Percentiles rank a stretch among this genome's conserved stretches.
These are phyloP conservation scores for Rhizopogon vinicolor DNA, from an alignment of 768 basidiomycete genomes.

Conservation along the genomic window DNA sequence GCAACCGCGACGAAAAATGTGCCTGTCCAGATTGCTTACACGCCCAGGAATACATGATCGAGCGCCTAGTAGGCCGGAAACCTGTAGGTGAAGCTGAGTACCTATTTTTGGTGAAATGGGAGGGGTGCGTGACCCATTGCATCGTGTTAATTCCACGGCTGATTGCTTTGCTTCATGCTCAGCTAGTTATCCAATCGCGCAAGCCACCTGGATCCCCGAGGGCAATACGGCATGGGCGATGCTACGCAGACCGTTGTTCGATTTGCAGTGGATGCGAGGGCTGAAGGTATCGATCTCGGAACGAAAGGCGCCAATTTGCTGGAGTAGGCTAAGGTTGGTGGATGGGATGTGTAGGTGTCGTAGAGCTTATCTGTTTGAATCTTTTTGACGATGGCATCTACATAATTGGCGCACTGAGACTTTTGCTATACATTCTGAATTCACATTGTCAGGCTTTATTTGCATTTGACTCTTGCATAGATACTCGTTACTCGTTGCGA, in stretches of 20 bases:
- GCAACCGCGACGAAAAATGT: constrained; percentile 11
- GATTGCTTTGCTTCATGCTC: not conserved
- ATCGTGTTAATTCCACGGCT: not conserved
- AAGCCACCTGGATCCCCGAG: constrained; percentile 26
- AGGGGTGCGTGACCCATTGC: constrained; percentile 9
- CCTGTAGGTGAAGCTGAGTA: constrained; percentile 8
- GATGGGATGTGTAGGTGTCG: constrained; percentile 5
- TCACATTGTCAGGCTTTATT: not conserved
- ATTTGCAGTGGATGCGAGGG: constrained; percentile 11
- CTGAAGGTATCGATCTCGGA: constrained; percentile 14
- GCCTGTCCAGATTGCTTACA: constrained; percentile 21
- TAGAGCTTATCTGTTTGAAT: no score
- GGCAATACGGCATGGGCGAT: constrained; percentile 21
- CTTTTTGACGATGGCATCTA: no score
- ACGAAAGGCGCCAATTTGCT: constrained; percentile 12
- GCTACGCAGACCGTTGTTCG: constrained; percentile 6
- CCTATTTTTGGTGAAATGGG: constrained; percentile 29
- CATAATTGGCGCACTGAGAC: no score
- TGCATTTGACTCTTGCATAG: not conserved
- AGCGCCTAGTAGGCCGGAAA: constrained; percentile 25
- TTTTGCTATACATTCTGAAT: no score
- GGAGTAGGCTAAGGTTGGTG: constrained; percentile 15
- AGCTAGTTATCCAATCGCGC: constrained; percentile 19
- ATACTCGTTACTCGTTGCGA: no score
- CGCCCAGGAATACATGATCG: constrained; percentile 8